Base-by-base conservation (phyloP, 495 filamentous ascomycete genomes). In the Bathelium albidoporum region DNA sequence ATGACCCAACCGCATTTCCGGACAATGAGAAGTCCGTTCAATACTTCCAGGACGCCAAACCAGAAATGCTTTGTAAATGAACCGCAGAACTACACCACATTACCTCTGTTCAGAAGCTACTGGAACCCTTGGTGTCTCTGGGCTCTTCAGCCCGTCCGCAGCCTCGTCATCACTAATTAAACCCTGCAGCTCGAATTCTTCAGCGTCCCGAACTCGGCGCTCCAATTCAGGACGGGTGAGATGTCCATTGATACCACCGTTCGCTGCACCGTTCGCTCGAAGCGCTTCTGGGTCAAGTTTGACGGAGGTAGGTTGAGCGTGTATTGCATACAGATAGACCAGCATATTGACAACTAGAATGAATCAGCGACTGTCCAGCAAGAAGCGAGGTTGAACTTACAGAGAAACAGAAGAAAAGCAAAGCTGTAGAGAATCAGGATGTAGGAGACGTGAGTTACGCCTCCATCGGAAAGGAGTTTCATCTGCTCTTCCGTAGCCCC, bases 401-500 rank as follows among this genome's bases (percentile, higher is more conserved):
- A 88, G 43, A 98, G 85, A 79, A 94, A 98, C 31, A 96, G 74
- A 29, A 98, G 73, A 76, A 95, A 96, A 16, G 92, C 85, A 53
- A 97, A 78, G 72, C 89, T 94, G 80, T 87, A 98, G 4, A 97
- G 77, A 60, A 97, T 89, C 59, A 98, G 80, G 52, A 97, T 79
- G 73, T 97, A 97, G 12, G 91, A 87, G 52, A 97, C 90, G 72
- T 95, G 89, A 41, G 89, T 89, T 71, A 97, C 85, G 60, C 86
- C 82, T 2, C 86, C 86, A 53, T 81, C 78, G 53, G 81, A 76
- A 14, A 97, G 76, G 1, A 97, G 76, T 39, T 80, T 69, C 88
- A 97, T 93, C 72, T 98, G 93, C 73, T 97, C 93, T 73, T 98
- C 94, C 1, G 89, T 97, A 28, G 95, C 94, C 59, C 89, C 87